Conservation (phyloP, 108 stramenopile genomes). For the Nannochloropsis salina region DNA sequence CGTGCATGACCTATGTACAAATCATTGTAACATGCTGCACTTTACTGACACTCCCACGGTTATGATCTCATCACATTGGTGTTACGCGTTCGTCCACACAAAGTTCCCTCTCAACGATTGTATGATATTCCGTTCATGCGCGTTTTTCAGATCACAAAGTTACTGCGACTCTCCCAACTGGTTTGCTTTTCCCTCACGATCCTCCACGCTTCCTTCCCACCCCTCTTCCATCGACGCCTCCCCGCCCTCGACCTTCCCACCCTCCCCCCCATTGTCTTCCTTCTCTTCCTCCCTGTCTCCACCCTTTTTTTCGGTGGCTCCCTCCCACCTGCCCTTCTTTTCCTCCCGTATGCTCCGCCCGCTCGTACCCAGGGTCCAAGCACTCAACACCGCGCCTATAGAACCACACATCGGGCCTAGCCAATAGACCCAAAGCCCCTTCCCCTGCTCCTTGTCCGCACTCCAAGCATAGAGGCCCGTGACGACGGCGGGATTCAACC, state of each 20-base stretch:
- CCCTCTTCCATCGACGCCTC: conserved; percentile 11
- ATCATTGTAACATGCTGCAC: too few species aligned
- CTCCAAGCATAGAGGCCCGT: neutral
- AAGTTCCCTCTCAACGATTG: too few species aligned
- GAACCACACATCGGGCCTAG: neutral
- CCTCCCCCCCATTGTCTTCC: neutral
- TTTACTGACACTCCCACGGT: too few species aligned
- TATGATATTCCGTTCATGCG: too few species aligned
- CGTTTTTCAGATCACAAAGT: neutral
- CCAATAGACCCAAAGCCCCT: neutral
- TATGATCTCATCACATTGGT: too few species aligned
- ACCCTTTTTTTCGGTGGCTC: too few species aligned
- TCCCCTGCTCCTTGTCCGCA: neutral
- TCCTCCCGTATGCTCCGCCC: neutral
- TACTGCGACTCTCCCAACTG: neutral
- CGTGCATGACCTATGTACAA: too few species aligned
- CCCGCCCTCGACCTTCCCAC: neutral
- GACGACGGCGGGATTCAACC: neutral
- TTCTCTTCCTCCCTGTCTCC: neutral
- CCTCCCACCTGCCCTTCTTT: neutral
- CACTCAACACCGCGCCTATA: neutral
- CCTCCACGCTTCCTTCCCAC: neutral
- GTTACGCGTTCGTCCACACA: too few species aligned
- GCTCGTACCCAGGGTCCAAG: neutral
- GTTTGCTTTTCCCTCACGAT: neutral